These are phyloP conservation scores for Zoysia pacifica DNA, from an alignment of 176 grass and related monocot genomes.

Conservation along the genomic window DNA sequence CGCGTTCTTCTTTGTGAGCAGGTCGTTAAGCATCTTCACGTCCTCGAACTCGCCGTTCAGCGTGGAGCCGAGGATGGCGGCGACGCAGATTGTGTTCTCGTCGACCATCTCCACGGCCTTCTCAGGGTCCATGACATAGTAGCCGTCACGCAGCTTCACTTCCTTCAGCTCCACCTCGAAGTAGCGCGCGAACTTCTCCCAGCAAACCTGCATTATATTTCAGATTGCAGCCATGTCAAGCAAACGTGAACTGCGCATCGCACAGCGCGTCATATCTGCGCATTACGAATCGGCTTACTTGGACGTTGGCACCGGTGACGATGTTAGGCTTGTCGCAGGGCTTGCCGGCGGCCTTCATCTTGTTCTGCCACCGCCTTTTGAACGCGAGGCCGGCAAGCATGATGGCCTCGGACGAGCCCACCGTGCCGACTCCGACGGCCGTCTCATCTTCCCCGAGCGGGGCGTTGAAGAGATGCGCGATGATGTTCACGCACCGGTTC, in stretches of 20 bases:
- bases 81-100: constrained; percentile 94
- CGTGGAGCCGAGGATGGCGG: constrained; percentile 90
- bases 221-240: neutral
- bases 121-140: constrained; percentile 79
- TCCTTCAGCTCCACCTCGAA: constrained; percentile 96
- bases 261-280: neutral
- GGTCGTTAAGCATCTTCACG: constrained; percentile 77
- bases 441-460: constrained; percentile 68
- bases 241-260: too few species aligned
- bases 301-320: constrained; percentile 84
- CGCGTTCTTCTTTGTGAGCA: constrained; percentile 69
- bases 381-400: constrained; percentile 93
- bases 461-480: constrained; percentile 85
- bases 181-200: constrained; percentile 92
- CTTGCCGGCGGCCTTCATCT: constrained; percentile 68
- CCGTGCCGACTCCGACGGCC: constrained; percentile 75
- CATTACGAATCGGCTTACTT: constrained; percentile 29
- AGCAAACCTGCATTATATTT: constrained; percentile 68
- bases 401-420: constrained; percentile 89
- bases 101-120: constrained; percentile 88
- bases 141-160: constrained; percentile 75
- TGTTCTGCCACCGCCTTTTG: constrained; percentile 89
- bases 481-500: constrained; percentile 97
- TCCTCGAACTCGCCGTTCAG: constrained; percentile 93
- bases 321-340: constrained; percentile 94